Base-by-base conservation (phyloP, 1,284 basidiomycete genomes). In the Apiotrichum sp. region DNA sequence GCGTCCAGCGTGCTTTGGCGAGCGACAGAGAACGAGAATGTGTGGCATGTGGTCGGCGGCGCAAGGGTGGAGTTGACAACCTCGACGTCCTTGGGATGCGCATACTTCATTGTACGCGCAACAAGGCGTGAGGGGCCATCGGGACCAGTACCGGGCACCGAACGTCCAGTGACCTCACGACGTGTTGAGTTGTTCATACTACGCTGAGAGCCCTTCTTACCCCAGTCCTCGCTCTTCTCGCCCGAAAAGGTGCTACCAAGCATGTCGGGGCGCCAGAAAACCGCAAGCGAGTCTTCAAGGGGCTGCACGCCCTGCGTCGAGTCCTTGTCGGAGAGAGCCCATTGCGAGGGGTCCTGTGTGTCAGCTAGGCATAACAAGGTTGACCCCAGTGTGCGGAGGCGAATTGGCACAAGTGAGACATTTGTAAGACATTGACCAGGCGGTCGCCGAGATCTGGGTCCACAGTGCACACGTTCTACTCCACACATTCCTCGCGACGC, bases 261-360 rank as follows among this genome's bases (percentile, higher is more conserved):
- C 46, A 97, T 88, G 75, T 97, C 93, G 45, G 93, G 90, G 52
- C 93, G 80, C 92, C 92, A 97, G 83, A 89, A 96, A 47, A 91
- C 82, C 57, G 84, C 86, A 45, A 97, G 88, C 41, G 92, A 92
- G 64, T 89, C 87, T 50, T 93, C 89, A 38, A 83, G 81, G 65
- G 93, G 90, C 69, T 89, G 84, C 41, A 93, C 80, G 54, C 91
- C 89, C 56, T 86, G 76, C 51, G 89, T 86, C 5, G 89, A 83
- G 72, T 95, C 92, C 4, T 87, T 85, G 74, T 97, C 93, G 0
- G 91, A 87, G 42, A 93, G 81, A 2, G 91, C 90, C 93, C 93
- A 97, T n/a, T 70, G 62, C 9, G 65, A 59, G 33, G 68, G 64
- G 53, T 68, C 65, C 65, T 64, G 55, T 56, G 29, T 29, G 29